Percentiles rank a stretch among this genome's conserved stretches.
Evolutionary conservation across 495 filamentous ascomycete species (phyloP).

Genomic region (Pseudoneurospora amorphoporcata): DNA sequence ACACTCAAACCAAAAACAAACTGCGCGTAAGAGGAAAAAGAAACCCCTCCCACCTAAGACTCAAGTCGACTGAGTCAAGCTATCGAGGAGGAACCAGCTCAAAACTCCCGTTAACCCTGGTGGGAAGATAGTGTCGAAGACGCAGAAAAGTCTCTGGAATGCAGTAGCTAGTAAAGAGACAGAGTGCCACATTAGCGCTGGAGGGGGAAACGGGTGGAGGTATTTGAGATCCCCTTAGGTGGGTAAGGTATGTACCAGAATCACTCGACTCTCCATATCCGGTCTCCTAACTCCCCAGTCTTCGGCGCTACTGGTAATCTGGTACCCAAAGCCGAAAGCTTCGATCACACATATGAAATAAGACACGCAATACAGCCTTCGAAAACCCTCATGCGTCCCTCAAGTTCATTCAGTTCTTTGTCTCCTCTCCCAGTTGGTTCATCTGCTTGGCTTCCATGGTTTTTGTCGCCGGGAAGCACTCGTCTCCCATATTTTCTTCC

Average conservation of each 20-base stretch:
- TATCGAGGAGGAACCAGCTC: no score
- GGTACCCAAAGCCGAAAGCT: not conserved
- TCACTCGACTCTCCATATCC: not conserved
- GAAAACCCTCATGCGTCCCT: not conserved
- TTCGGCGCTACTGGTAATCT: not conserved
- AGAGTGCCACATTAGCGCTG: not conserved
- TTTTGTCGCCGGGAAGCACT: not conserved
- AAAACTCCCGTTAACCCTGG: no score
- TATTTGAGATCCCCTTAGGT: no score
- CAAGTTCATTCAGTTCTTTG: not conserved
- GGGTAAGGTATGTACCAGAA: not conserved
- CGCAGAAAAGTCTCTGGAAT: not conserved
- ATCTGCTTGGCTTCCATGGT: not conserved
- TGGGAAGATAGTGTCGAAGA: not conserved
- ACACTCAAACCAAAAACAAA: no score
- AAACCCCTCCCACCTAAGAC: no score
- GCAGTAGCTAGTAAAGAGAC: not conserved
- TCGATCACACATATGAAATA: not conserved
- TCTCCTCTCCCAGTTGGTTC: not conserved
- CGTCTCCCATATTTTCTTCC: not conserved
- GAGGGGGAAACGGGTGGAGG: not conserved
- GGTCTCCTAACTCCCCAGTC: not conserved
- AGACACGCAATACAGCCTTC: not conserved
- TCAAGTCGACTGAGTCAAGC: no score
- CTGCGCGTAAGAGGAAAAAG: no score